Evolutionary conservation across 2,329 filamentous ascomycete genomes (phyloP), one percentile per base, ranked within the genome.

Genomic region (Paraphaeosphaeria minitans): DNA sequence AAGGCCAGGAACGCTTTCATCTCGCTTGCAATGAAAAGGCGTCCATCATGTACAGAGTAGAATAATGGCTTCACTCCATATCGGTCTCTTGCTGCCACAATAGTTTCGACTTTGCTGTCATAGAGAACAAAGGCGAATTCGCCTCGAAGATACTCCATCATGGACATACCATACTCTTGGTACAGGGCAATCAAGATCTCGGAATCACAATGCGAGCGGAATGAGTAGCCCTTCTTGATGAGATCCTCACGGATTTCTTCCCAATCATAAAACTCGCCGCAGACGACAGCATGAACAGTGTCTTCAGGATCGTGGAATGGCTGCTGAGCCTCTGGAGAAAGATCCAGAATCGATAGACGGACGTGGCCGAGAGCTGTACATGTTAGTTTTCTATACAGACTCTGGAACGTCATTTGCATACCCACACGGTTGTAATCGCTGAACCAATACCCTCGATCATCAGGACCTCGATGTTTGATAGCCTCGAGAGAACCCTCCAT

Each of bases 41-140:
- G 71, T 6, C 71, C 74, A 6, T 70, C 69, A 1, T 77, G 62
- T 1, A 79, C 58, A 0, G 82, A 85, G 72, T 80, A 86, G 57
- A 83, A 82, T 19, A 87, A 75, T 2, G 84, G 83, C 67, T 87
- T 87, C 65, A 87, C 83, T 3, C 84, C 84, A 66, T 81, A 86
- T 0, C 84, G 79, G 66, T 87, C 84, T 19, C 83, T 71, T 1
- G 76, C 83, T 0, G 80, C 82, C 39, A 86, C 69, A 42, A 85
- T 73, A 13, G 63, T 22, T 39, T 65, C 57, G 1, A 70, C 66
- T 14, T 75, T 71, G 14, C 77, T 77, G 60, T 87, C 84, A 56
- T 81, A 84, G 0, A 86, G 65, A 13, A 83, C 79, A 16, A 85
- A 75, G 1, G 83, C 78, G 61, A 86, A 86, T 63, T 87, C 84